phyloP scores from a whole-genome alignment of 2,329 filamentous ascomycete genomes.

The Paramyrothecium sp. region DNA sequence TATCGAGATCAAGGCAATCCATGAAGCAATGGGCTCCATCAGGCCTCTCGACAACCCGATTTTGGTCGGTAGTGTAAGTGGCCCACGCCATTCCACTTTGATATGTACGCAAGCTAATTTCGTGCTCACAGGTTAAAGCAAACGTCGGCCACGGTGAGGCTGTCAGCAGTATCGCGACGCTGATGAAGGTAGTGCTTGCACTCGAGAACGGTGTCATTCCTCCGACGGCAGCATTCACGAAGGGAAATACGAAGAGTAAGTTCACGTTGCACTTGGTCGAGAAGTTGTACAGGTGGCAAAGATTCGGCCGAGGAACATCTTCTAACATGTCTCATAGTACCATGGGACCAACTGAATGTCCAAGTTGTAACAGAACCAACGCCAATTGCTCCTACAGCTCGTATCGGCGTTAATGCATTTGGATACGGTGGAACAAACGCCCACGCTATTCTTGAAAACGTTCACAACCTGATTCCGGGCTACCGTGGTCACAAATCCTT shows the following conservation, averaged over 20 bases:
- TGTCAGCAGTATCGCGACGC: constrained; percentile 21
- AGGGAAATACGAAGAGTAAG: constrained; percentile 21
- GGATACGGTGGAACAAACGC: constrained; percentile 48
- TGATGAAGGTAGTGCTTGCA: constrained; percentile 22
- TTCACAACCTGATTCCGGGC: background rate
- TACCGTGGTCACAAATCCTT: background rate
- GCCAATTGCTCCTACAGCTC: constrained; percentile 18
- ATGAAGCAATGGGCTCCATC: background rate
- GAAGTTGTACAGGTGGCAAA: too few species aligned
- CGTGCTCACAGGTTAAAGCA: constrained; percentile 15
- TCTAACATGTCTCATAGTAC: constrained; percentile 13
- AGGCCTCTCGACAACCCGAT: background rate
- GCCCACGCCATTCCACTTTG: background rate
- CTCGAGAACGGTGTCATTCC: constrained; percentile 24
- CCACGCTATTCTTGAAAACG: constrained; percentile 35
- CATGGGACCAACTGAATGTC: constrained; percentile 19
- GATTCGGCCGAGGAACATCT: too few species aligned
- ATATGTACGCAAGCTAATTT: background rate
- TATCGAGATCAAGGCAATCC: constrained; percentile 26
- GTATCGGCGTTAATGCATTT: constrained; percentile 28
- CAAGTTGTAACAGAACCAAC: constrained; percentile 15
- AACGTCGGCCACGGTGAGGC: constrained; percentile 25
- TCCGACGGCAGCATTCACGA: constrained; percentile 19
- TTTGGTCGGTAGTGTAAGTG: background rate
- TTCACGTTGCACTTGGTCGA: too few species aligned